phyloP scores from a whole-genome alignment of 2,329 filamentous ascomycete species.

The Aspergillus carbonarius region DNA sequence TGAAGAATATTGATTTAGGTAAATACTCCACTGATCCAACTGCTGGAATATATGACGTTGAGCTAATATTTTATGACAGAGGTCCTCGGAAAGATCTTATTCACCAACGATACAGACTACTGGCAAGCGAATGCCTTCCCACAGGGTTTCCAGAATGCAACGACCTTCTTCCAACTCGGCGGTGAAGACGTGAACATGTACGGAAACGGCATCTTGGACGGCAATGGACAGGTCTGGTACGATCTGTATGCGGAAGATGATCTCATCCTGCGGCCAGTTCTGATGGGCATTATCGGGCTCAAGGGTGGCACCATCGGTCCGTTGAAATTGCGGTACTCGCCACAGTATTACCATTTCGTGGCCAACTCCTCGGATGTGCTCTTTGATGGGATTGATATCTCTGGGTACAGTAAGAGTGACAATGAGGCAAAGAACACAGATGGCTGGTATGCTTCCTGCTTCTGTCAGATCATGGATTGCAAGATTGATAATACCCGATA shows the following conservation, averaged over 20 bases:
- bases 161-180: slow-evolving; percentile 66
- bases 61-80: slow-evolving; percentile 37
- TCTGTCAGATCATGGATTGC: too few relatives aligned
- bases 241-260: slow-evolving; percentile 59
- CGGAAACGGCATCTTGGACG: slow-evolving; percentile 63
- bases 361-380: slow-evolving; percentile 65
- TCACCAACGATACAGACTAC: slow-evolving; percentile 67
- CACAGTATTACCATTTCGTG: slow-evolving; percentile 65
- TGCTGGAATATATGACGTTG: slow-evolving; percentile 9
- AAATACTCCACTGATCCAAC: slow-evolving; percentile 19
- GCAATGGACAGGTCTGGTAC: slow-evolving; percentile 66
- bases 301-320: slow-evolving; percentile 59
- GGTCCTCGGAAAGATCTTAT: slow-evolving; percentile 60
- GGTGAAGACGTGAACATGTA: slow-evolving; percentile 68
- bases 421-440: slow-evolving; percentile 66
- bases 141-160: slow-evolving; percentile 65
- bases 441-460: slow-evolving; percentile 43
- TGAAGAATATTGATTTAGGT: slow-evolving; percentile 63
- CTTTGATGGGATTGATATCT: slow-evolving; percentile 62
- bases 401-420: slow-evolving; percentile 52
- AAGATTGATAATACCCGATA: slow-evolving; percentile 3
- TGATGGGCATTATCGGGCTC: slow-evolving; percentile 59
- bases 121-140: slow-evolving; percentile 66
- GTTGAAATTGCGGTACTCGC: slow-evolving; percentile 60
- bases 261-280: slow-evolving; percentile 59